These are phyloP conservation scores for Centella asiatica DNA, from an alignment of 129 eudicot species.

Conservation along the genomic window DNA sequence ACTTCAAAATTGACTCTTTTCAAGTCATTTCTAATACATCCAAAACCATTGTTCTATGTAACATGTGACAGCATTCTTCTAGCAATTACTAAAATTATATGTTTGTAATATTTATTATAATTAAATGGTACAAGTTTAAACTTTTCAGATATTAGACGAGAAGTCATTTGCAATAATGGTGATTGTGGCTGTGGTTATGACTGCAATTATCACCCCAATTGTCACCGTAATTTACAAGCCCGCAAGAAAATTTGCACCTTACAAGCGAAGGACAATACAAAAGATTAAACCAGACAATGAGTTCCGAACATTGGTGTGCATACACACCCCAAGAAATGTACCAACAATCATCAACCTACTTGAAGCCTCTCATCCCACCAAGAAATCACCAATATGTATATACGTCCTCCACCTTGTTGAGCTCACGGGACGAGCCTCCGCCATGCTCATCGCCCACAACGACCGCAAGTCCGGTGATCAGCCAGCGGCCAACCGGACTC, in stretches of 20 bases:
- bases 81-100: not conserved
- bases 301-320: conserved; percentile 48
- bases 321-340: conserved; percentile 76
- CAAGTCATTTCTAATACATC: no score
- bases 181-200: conserved; percentile 55
- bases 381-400: conserved; percentile 49
- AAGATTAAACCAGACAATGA: conserved; percentile 48
- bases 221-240: conserved; percentile 68
- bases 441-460: conserved; percentile 85
- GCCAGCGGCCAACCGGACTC: conserved; percentile 62
- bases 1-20: no score
- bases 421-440: conserved; percentile 79
- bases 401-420: conserved; percentile 77
- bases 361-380: conserved; percentile 67
- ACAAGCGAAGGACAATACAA: conserved; percentile 58
- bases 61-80: no score
- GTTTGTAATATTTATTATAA: not conserved
- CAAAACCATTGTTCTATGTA: no score
- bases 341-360: conserved; percentile 86
- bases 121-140: not conserved
- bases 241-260: conserved; percentile 41
- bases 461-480: conserved; percentile 46
- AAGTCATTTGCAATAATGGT: conserved; percentile 79
- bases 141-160: conserved; percentile 60
- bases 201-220: conserved; percentile 49